These are phyloP conservation scores for Sordariomycetes sp. DNA, from an alignment of 2,329 filamentous ascomycete genomes.

Conservation along the genomic window DNA sequence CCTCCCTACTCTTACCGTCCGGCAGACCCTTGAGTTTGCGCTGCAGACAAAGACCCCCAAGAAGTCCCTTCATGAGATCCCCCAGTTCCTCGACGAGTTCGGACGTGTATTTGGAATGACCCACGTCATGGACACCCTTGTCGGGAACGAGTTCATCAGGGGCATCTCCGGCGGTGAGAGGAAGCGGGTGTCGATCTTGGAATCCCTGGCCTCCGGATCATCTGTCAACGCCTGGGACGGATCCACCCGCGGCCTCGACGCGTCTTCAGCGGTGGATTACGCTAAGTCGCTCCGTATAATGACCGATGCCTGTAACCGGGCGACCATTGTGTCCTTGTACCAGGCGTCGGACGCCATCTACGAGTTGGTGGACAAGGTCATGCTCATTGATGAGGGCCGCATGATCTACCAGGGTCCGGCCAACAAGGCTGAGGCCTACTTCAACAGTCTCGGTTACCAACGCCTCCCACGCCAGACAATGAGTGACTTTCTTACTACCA, in stretches of 20 bases:
- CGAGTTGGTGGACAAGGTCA: slow-evolving; percentile 6
- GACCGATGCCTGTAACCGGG: slow-evolving; percentile 3
- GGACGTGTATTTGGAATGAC: slow-evolving; percentile 43
- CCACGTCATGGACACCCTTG: slow-evolving; percentile 54
- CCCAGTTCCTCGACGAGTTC: slow-evolving; percentile 20
- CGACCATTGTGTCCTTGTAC: slow-evolving; percentile 6
- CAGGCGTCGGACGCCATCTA: slow-evolving; percentile 6
- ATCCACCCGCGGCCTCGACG: slow-evolving; percentile 7
- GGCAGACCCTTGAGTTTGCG: slow-evolving; percentile 54
- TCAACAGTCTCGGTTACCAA: slow-evolving; percentile 55
- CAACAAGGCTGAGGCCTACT: slow-evolving; percentile 52
- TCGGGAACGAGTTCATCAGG: slow-evolving; percentile 38
- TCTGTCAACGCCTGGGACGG: slow-evolving; percentile 6
- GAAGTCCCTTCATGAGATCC: slow-evolving; percentile 29
- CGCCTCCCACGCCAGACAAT: slow-evolving; percentile 60
- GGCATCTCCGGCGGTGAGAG: slow-evolving; percentile 49
- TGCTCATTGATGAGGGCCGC: slow-evolving; percentile 5
- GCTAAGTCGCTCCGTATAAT: slow-evolving; percentile 3
- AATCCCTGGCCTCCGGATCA: slow-evolving; percentile 34
- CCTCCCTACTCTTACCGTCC: slow-evolving; percentile 55
- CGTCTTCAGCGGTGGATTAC: slow-evolving; percentile 5
- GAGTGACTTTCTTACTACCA: slow-evolving; percentile 55
- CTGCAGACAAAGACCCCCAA: slow-evolving; percentile 48
- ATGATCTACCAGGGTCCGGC: slow-evolving; percentile 52
- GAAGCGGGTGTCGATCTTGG: slow-evolving; percentile 65